Evolutionary conservation across 495 filamentous ascomycete species (phyloP).

Genomic region (Aspergillus incahuasiensis): DNA sequence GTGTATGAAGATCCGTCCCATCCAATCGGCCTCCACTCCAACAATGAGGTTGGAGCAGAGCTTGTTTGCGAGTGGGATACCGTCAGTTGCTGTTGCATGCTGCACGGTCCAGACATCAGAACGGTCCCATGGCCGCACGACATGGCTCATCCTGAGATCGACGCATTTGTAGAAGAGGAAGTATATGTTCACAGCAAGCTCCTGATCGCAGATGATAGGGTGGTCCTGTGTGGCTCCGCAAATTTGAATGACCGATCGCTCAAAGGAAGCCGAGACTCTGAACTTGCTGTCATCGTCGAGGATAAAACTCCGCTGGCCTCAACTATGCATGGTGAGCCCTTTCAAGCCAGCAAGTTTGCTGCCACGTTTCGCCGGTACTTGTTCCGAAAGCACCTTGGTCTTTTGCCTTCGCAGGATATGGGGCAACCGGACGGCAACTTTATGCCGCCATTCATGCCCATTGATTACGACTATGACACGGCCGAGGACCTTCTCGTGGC

Average conservation of each 20-base stretch:
- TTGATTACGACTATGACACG: background rate
- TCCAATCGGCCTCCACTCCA: background rate
- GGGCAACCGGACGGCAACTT: background rate
- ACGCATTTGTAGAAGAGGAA: background rate
- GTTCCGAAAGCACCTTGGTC: background rate
- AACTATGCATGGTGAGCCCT: background rate
- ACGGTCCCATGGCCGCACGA: background rate
- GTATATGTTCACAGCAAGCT: background rate
- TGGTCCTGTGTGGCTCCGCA: background rate
- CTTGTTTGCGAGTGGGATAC: background rate
- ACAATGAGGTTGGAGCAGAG: background rate
- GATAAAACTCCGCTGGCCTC: background rate
- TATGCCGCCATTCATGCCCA: background rate
- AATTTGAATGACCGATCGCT: background rate
- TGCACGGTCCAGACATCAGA: background rate
- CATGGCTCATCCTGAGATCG: background rate
- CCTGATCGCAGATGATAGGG: background rate
- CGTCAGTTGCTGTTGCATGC: background rate
- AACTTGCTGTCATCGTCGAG: background rate
- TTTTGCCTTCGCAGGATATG: background rate
- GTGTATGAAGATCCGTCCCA: background rate
- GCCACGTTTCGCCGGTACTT: background rate
- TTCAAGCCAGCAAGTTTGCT: background rate
- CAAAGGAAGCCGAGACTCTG: background rate
- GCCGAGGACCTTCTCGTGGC: background rate